Evolutionary conservation across 75 land plant genomes (phyloP).

Genomic region (Pinus taeda): DNA sequence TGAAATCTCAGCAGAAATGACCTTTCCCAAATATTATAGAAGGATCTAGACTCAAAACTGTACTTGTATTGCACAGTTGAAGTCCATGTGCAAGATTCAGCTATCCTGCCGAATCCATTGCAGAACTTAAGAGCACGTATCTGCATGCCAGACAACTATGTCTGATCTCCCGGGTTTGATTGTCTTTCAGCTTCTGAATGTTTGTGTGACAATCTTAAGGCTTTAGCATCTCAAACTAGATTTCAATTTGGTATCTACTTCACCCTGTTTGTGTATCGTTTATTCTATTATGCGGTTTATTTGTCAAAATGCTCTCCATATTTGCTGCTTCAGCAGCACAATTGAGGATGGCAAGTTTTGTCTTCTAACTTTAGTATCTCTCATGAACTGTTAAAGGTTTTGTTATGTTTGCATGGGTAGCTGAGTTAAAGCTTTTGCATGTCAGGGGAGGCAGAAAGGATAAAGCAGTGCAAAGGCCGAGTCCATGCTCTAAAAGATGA

Average conservation of each 20-base stretch:
- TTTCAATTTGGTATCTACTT: background rate
- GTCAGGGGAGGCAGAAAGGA: constrained; percentile 84
- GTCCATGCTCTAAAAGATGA: constrained; percentile 65
- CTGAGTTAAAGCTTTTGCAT: background rate
- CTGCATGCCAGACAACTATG: constrained; percentile 2
- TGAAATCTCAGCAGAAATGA: background rate
- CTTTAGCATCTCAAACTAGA: background rate
- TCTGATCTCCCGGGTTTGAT: background rate
- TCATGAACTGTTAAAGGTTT: background rate
- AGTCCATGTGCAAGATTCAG: no score
- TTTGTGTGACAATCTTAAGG: background rate
- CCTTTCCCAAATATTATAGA: background rate
- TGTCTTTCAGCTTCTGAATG: background rate
- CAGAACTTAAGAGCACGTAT: background rate
- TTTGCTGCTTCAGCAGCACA: background rate
- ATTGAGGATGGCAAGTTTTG: background rate
- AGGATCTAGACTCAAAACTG: background rate
- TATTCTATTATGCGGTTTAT: background rate
- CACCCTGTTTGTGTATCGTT: background rate
- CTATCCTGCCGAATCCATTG: background rate
- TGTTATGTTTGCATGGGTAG: background rate
- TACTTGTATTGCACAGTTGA: background rate
- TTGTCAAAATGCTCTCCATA: background rate
- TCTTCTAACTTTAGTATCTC: background rate
- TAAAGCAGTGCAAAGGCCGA: constrained; percentile 67